Evolutionary conservation across 768 basidiomycete genomes (phyloP).

Genomic region (Dacryopinax primogenitus): DNA sequence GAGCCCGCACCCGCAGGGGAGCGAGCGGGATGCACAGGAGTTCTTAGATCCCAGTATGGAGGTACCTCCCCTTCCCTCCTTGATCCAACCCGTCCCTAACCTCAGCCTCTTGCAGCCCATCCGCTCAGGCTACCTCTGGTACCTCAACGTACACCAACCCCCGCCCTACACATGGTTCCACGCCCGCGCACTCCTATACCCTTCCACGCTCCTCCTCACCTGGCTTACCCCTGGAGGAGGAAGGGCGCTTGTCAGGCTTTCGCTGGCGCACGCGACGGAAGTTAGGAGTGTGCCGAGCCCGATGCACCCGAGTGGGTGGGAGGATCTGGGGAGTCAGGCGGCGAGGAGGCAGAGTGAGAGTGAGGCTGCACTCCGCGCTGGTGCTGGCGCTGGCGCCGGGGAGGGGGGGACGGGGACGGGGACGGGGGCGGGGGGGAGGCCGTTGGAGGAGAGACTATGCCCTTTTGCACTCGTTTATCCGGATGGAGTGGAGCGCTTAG

Average conservation of each 20-base stretch:
- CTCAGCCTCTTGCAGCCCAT: slow-evolving; percentile 46
- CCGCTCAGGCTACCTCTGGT: slow-evolving; percentile 77
- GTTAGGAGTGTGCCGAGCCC: slow-evolving; percentile 75
- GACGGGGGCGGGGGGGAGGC: slow-evolving; percentile 33
- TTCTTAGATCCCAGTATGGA: neutral
- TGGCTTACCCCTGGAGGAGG: slow-evolving; percentile 80
- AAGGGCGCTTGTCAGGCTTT: slow-evolving; percentile 72
- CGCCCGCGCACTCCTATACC: slow-evolving; percentile 70
- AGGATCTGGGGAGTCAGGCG: slow-evolving; percentile 78
- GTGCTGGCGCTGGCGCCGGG: too few species aligned
- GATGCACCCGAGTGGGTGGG: slow-evolving; percentile 62
- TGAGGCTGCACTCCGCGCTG: slow-evolving; percentile 27
- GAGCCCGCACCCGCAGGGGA: slow-evolving; percentile 6
- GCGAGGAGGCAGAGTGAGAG: slow-evolving; percentile 50
- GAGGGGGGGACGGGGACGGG: too few species aligned
- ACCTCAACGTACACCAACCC: slow-evolving; percentile 77
- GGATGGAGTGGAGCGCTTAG: slow-evolving; percentile 79
- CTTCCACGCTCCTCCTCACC: slow-evolving; percentile 69
- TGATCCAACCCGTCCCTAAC: too few species aligned
- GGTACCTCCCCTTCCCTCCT: neutral
- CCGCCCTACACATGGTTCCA: slow-evolving; percentile 70
- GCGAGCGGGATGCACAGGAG: slow-evolving; percentile 4
- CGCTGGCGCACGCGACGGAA: slow-evolving; percentile 73
- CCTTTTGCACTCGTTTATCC: slow-evolving; percentile 85
- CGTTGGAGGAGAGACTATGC: slow-evolving; percentile 52